These are phyloP conservation scores for Oidiodendron maius DNA, from an alignment of 495 filamentous ascomycete species.

Conservation along the genomic window DNA sequence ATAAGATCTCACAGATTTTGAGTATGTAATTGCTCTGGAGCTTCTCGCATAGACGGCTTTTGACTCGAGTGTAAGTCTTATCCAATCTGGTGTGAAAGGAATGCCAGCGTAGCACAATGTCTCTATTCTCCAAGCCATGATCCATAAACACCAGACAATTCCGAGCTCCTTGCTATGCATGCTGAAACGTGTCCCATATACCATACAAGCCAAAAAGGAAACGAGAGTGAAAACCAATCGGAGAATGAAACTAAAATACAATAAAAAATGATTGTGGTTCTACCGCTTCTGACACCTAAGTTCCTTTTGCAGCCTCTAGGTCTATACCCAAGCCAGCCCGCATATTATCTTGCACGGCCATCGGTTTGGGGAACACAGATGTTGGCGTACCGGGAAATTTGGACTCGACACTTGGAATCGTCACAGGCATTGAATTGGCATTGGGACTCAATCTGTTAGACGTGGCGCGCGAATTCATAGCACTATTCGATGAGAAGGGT, in stretches of 20 bases:
- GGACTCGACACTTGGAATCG: conserved; percentile 12
- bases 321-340: not conserved
- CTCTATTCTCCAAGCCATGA: too few species aligned
- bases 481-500: conserved; percentile 8
- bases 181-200: not conserved
- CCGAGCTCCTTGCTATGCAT: not conserved
- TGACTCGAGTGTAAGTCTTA: too few species aligned
- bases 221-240: too few species aligned
- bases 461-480: conserved; percentile 4
- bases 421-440: conserved; percentile 12
- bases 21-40: too few species aligned
- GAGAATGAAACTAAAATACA: too few species aligned
- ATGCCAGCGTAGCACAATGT: too few species aligned
- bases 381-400: conserved; percentile 8
- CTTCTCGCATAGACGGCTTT: too few species aligned
- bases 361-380: conserved; percentile 6
- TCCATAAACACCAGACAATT: conserved; percentile 3
- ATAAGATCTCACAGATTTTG: not conserved
- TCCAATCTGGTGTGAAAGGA: too few species aligned
- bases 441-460: conserved; percentile 5
- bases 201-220: too few species aligned
- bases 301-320: not conserved
- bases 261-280: not conserved
- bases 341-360: not conserved
- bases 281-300: not conserved